Evolutionary conservation across 345 rosid genomes (phyloP), one percentile per base, ranked within the genome.

Genomic region (Populus simonii): DNA sequence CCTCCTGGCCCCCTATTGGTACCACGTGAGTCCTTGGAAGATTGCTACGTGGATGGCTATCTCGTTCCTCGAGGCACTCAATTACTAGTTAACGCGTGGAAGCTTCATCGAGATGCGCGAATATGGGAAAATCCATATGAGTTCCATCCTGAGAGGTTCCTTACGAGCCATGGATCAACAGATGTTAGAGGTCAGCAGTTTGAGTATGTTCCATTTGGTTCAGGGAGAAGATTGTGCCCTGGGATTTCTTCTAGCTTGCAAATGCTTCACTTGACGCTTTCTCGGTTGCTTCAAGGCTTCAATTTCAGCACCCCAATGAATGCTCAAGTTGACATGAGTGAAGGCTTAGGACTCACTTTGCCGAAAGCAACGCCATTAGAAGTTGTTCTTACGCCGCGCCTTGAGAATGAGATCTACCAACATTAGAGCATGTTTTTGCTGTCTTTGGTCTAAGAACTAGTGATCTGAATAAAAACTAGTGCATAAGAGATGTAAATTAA

Each of bases 21-120:
- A 25, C 76, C 81, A 0, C 90, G 83, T 13, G 86, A 85, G 76
- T 83, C 89, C 47, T 49, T 69, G n/a, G 80, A 79, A 31, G 90
- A 84, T 17, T 84, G 83, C 61, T 7, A 17, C 8, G 43, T 86
- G 17, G 41, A 29, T 13, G 87, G 85, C 7, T 86, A 75, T 72
- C 45, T 35, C 20, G 74, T 88, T 51, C 67, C 76, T 0, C 82
- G 82, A 15, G 88, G 85, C 8, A 82, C 85, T 7, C 80, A 82
- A 18, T 36, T 88, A 39, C 17, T 88, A 3, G 75, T 79, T 59
- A 85, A 82, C 69, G 5, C 79, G 7, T 85, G 88, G 87, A 82
- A 84, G 74, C 41, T 88, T 18, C 88, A 86, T 12, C 80, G 85
- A 11, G 89, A 86, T 71, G 84, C 86, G 6, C 80, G 59, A 0